Evolutionary conservation across 2,329 filamentous ascomycete species (phyloP).

Genomic region (Claviceps citrina): DNA sequence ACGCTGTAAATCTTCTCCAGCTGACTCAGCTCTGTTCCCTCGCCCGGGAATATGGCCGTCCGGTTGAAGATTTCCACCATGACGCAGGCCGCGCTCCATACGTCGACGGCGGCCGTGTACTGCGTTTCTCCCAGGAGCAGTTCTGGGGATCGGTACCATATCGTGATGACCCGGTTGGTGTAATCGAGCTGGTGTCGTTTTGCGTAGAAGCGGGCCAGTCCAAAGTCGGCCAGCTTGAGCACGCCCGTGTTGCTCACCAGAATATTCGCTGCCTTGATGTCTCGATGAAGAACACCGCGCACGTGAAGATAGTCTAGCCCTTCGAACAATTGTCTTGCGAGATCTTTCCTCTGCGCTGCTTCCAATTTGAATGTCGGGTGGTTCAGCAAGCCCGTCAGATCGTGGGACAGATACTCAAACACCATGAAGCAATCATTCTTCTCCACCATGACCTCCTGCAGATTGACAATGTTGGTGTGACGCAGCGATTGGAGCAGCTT

Average conservation of each 20-base stretch:
- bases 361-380: constrained; percentile 84
- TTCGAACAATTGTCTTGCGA: constrained; percentile 85
- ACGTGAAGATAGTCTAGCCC: constrained; percentile 87
- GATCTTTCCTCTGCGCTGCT: constrained; percentile 74
- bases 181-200: constrained; percentile 88
- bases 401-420: constrained; percentile 93
- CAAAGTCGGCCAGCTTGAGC: constrained; percentile 90
- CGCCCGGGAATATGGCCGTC: constrained; percentile 85
- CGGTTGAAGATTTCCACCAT: constrained; percentile 92
- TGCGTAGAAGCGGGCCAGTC: constrained; percentile 86
- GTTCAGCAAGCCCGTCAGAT: constrained; percentile 86
- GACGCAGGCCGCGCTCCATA: constrained; percentile 96
- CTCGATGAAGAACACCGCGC: constrained; percentile 84
- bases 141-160: constrained; percentile 91
- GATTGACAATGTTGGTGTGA: constrained; percentile 65
- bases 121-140: constrained; percentile 80
- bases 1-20: constrained; percentile 92
- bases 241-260: constrained; percentile 79
- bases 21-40: constrained; percentile 90
- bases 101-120: constrained; percentile 79
- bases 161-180: constrained; percentile 95
- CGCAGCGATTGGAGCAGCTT: constrained; percentile 78
- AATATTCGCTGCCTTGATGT: constrained; percentile 97
- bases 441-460: constrained; percentile 94
- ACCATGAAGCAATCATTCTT: constrained; percentile 99